Conservation (phyloP, 768 basidiomycete species). For the Xerocomus spinulosus region DNA sequence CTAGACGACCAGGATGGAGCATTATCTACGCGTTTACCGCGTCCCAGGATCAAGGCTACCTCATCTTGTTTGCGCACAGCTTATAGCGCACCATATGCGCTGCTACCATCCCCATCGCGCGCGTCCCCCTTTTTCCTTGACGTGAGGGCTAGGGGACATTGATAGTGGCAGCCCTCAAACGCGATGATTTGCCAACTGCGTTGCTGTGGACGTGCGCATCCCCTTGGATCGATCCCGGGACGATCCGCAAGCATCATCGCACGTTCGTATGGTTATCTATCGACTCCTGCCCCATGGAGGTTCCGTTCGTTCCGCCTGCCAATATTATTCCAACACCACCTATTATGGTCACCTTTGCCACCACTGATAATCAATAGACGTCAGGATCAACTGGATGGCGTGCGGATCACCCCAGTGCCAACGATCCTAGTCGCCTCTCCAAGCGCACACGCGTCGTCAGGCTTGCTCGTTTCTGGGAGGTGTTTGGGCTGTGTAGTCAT, state of each 20-base stretch:
- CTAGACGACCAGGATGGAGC: neutral
- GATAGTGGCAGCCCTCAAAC: neutral
- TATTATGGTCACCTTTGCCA: no score
- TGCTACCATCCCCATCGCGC: neutral
- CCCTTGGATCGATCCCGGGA: neutral
- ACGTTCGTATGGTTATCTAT: neutral
- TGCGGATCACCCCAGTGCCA: neutral
- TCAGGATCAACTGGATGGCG: neutral
- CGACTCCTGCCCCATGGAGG: neutral
- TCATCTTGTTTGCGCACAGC: neutral
- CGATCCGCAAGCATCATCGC: constrained; percentile 1
- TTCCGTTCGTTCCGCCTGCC: neutral
- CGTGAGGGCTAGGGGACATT: neutral
- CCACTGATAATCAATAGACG: neutral
- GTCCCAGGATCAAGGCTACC: neutral
- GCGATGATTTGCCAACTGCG: neutral
- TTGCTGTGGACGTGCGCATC: neutral
- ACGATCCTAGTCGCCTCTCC: neutral
- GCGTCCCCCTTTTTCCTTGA: neutral
- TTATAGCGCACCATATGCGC: neutral
- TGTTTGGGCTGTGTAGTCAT: neutral
- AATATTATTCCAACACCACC: neutral
- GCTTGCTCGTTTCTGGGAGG: neutral
- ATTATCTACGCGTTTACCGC: neutral
- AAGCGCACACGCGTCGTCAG: neutral